Percentiles rank a stretch among this genome's conserved stretches.
Conservation (phyloP, 192 early-diverging fungal genomes). For the Ambispora gerdemannii region DNA sequence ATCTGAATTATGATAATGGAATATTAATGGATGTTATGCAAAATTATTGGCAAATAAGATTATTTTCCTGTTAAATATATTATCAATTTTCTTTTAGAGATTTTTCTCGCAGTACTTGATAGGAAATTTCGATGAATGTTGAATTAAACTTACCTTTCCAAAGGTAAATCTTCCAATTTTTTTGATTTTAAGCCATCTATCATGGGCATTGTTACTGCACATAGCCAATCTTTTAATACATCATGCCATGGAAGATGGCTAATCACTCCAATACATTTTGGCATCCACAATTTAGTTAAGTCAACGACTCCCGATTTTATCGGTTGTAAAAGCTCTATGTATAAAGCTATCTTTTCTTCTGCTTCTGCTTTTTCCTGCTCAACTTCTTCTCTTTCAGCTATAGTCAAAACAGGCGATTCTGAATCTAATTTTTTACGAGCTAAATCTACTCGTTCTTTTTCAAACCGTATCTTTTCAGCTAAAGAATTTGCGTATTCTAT, state of each 20-base stretch:
- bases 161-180: constrained; percentile 33
- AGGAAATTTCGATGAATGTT: neutral
- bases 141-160: constrained; percentile 55
- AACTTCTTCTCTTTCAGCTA: constrained; percentile 15
- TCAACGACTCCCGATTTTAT: constrained; percentile 55
- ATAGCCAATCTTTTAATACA: constrained; percentile 73
- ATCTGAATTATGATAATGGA: constrained; percentile 42
- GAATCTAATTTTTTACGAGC: neutral
- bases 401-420: neutral
- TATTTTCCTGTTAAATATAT: too few species aligned
- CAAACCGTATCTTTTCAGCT: constrained; percentile 30
- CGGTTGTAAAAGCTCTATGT: constrained; percentile 60
- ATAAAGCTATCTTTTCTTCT: constrained; percentile 69
- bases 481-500: constrained; percentile 39
- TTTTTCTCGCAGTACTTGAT: too few species aligned
- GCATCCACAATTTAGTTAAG: constrained; percentile 63
- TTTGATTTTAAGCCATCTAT: constrained; percentile 48
- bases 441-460: constrained; percentile 6
- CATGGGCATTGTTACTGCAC: constrained; percentile 53
- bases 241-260: constrained; percentile 73
- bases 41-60: too few species aligned
- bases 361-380: constrained; percentile 41
- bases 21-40: neutral
- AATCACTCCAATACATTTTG: constrained; percentile 63
- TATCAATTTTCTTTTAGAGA: too few species aligned